phyloP scores from a whole-genome alignment of 768 basidiomycete species.

The Tylopilus vinaceipallidus region DNA sequence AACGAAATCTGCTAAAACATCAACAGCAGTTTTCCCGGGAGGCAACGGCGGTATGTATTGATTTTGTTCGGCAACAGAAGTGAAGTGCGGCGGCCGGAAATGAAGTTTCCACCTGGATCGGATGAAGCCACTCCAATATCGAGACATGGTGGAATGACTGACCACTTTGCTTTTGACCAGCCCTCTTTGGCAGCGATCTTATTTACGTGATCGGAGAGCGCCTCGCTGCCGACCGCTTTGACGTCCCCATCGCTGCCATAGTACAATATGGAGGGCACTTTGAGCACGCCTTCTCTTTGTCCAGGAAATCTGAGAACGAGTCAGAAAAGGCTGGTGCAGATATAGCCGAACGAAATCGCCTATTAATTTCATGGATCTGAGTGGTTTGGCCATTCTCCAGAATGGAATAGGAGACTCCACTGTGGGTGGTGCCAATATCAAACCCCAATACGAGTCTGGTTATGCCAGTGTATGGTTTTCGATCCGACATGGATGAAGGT shows the following conservation, averaged over 20 bases:
- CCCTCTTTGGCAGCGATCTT: not conserved
- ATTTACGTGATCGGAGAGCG: not conserved
- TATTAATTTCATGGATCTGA: conserved; percentile 2
- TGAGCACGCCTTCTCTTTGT: not conserved
- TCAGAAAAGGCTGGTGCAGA: not conserved
- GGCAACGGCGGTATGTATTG: not conserved
- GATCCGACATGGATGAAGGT: not conserved
- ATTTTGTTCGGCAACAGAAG: not conserved
- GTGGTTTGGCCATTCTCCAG: conserved; percentile 2
- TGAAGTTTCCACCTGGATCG: conserved; percentile 5
- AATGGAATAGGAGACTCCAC: not conserved
- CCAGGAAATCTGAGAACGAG: not conserved
- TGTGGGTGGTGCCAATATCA: not conserved
- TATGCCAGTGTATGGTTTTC: not conserved
- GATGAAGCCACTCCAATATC: too few species aligned
- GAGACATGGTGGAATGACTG: not conserved
- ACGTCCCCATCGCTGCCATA: not conserved
- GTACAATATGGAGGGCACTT: conserved; percentile 7
- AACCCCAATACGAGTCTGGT: not conserved
- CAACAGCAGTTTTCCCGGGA: conserved; percentile 13
- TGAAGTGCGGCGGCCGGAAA: not conserved
- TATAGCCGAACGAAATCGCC: not conserved
- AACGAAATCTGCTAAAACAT: conserved; percentile 25
- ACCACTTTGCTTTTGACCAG: conserved; percentile 7
- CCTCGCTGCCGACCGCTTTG: not conserved